Conservation (phyloP, 352 stramenopile species). For the Pythium insidiosum region DNA sequence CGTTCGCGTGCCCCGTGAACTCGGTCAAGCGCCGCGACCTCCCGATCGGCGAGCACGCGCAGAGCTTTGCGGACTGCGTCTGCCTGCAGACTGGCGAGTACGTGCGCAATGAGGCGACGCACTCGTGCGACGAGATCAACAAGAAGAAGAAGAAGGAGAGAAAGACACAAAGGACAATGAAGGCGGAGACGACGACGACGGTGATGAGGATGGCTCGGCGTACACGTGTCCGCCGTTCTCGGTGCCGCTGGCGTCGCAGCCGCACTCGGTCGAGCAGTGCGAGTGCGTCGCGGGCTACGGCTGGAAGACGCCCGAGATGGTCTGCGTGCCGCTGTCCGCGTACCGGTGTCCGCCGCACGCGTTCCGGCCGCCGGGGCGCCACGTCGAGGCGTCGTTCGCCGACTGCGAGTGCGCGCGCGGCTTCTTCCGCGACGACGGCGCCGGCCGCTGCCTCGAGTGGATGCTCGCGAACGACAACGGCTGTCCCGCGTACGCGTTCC, state of each 20-base stretch:
- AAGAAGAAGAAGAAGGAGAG: constrained; percentile 17
- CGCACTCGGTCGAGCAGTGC: constrained; percentile 69
- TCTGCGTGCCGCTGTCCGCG: constrained; percentile 36
- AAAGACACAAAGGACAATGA: constrained; percentile 15
- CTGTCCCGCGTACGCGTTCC: constrained; percentile 47
- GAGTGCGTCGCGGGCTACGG: constrained; percentile 64
- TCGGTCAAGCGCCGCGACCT: constrained; percentile 35
- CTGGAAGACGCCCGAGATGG: constrained; percentile 69
- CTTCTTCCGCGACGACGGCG: constrained; percentile 53
- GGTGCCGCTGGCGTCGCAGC: constrained; percentile 31
- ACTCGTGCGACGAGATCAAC: constrained; percentile 29
- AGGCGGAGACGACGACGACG: constrained; percentile 6
- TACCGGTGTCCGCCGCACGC: constrained; percentile 61
- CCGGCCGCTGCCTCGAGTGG: constrained; percentile 49
- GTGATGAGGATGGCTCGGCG: background rate
- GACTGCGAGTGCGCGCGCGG: constrained; percentile 68
- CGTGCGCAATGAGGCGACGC: constrained; percentile 42
- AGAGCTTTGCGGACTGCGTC: constrained; percentile 70
- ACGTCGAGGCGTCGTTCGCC: constrained; percentile 36
- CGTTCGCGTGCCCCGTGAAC: constrained; percentile 58
- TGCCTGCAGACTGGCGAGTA: constrained; percentile 39
- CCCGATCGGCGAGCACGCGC: constrained; percentile 22
- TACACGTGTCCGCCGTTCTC: constrained; percentile 63
- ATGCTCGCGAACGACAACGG: constrained; percentile 56
- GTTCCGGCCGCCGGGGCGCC: constrained; percentile 24